Evolutionary conservation across 495 filamentous ascomycete species (phyloP).

Genomic region (Astrothelium macrocarpum): DNA sequence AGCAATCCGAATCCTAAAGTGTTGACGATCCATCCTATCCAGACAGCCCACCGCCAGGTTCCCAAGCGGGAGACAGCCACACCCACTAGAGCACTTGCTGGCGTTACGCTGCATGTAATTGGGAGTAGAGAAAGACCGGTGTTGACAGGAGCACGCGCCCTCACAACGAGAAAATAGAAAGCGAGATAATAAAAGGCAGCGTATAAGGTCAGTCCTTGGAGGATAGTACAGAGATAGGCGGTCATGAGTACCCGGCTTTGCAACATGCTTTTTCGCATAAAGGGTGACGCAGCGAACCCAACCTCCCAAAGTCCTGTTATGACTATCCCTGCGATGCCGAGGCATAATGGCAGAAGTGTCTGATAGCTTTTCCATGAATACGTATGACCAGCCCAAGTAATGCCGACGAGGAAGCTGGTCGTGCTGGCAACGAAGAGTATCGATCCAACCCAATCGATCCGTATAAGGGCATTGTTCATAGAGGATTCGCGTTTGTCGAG

Average conservation of each 20-base stretch:
- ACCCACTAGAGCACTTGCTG: constrained; percentile 38
- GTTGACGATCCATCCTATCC: constrained; percentile 43
- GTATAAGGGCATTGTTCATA: constrained; percentile 21
- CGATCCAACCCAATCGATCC: constrained; percentile 35
- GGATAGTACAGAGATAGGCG: constrained; percentile 39
- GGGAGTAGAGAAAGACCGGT: constrained; percentile 54
- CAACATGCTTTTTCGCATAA: not conserved
- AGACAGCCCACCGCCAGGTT: constrained; percentile 42
- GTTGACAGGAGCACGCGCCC: constrained; percentile 42
- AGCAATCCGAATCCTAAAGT: constrained; percentile 40
- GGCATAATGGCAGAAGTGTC: constrained; percentile 34
- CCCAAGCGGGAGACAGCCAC: constrained; percentile 37
- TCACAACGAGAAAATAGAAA: constrained; percentile 54
- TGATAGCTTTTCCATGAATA: constrained; percentile 41
- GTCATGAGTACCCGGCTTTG: constrained; percentile 34
- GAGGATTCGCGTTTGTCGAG: constrained; percentile 33
- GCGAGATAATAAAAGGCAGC: constrained; percentile 52
- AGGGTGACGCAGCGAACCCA: not conserved
- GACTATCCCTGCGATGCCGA: constrained; percentile 10
- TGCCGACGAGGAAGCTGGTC: constrained; percentile 43
- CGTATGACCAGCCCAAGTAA: constrained; percentile 49
- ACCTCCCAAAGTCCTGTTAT: not conserved
- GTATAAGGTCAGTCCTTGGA: constrained; percentile 46
- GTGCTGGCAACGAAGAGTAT: constrained; percentile 37
- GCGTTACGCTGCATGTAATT: constrained; percentile 44